Evolutionary conservation across 1,284 basidiomycete genomes (phyloP).

Genomic region (Ceratobasidium theobromae): DNA sequence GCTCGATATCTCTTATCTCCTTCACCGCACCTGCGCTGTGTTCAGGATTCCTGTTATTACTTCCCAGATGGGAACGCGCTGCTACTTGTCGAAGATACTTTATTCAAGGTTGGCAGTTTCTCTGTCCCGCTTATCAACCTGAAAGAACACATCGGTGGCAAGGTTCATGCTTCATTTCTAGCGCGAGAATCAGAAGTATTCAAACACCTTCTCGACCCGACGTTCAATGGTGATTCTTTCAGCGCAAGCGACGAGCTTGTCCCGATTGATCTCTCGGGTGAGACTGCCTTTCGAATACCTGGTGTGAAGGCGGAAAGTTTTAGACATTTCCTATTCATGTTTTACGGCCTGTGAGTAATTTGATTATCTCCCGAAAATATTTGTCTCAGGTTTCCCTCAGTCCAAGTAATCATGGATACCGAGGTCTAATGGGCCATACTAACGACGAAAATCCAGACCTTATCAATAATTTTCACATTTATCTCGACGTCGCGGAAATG

Average conservation of each 20-base stretch:
- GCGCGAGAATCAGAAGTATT: background rate
- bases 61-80: conserved; percentile 14
- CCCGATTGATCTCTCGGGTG: background rate
- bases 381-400: background rate
- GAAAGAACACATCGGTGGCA: background rate
- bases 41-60: background rate
- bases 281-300: background rate
- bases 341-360: conserved; percentile 16
- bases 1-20: background rate
- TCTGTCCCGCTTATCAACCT: background rate
- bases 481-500: conserved; percentile 22
- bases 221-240: background rate
- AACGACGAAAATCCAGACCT: background rate
- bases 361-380: too few species aligned
- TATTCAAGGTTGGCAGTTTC: conserved; percentile 20
- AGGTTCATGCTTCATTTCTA: conserved; percentile 21
- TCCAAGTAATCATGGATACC: conserved; percentile 6
- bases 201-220: background rate
- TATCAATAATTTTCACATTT: conserved; percentile 1
- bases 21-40: background rate
- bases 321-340: conserved; percentile 13
- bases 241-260: background rate
- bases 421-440: background rate
- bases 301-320: conserved; percentile 10
- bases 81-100: background rate